Conservation (phyloP, 2,329 filamentous ascomycete species). For the Penicillium sp. region DNA sequence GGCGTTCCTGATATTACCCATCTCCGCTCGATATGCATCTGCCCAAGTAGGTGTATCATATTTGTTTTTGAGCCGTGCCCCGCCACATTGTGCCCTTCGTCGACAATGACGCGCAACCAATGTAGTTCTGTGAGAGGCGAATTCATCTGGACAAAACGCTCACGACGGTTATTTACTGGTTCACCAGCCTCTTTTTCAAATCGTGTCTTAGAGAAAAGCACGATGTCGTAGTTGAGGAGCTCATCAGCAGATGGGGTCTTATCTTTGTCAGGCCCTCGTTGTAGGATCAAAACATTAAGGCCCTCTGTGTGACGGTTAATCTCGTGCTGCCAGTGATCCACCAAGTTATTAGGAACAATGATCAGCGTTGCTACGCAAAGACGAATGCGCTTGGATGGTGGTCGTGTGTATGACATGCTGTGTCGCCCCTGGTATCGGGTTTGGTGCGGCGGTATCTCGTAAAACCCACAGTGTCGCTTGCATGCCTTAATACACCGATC, state of each 20-base stretch:
- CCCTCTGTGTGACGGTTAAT: constrained; percentile 75
- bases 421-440: constrained; percentile 46
- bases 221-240: constrained; percentile 71
- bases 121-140: constrained; percentile 73
- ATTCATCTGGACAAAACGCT: constrained; percentile 50
- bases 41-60: constrained; percentile 58
- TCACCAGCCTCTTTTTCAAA: constrained; percentile 71
- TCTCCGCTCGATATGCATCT: constrained; percentile 67
- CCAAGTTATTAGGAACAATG: constrained; percentile 79
- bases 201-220: constrained; percentile 74
- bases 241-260: constrained; percentile 61
- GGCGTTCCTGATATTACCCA: constrained; percentile 95
- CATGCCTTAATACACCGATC: constrained; percentile 61
- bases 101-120: constrained; percentile 87
- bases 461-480: constrained; percentile 61
- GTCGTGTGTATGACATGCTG: constrained; percentile 45
- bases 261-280: constrained; percentile 52
- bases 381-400: constrained; percentile 54
- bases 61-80: constrained; percentile 65
- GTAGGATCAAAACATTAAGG: constrained; percentile 68
- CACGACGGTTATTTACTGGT: constrained; percentile 54
- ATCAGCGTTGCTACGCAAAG: constrained; percentile 74
- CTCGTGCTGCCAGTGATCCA: constrained; percentile 82
- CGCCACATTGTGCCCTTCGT: constrained; percentile 87
- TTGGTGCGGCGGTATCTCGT: constrained; percentile 57